Evolutionary conservation across 495 filamentous ascomycete species (phyloP).

Genomic region (Aspergillus diversus): DNA sequence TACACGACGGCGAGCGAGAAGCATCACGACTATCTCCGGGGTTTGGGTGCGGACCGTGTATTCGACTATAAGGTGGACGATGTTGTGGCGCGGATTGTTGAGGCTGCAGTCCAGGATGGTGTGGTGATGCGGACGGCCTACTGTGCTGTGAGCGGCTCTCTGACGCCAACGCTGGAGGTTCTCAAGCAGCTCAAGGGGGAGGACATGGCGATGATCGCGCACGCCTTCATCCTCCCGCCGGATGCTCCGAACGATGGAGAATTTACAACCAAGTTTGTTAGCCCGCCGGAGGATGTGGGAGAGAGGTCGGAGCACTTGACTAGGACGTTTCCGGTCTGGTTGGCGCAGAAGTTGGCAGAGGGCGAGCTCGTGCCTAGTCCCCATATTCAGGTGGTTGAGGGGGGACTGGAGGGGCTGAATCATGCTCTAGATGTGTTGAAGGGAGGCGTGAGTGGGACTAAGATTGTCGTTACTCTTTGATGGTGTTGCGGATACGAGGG

Average conservation of each 20-base stretch:
- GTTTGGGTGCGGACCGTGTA: conserved; percentile 44
- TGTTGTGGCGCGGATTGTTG: conserved; percentile 44
- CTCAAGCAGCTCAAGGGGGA: conserved; percentile 36
- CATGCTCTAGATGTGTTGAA: conserved; percentile 17
- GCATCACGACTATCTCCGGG: conserved; percentile 48
- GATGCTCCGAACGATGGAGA: conserved; percentile 32
- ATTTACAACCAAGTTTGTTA: conserved; percentile 35
- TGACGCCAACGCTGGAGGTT: conserved; percentile 30
- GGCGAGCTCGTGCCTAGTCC: conserved; percentile 17
- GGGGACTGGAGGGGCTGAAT: conserved; percentile 18
- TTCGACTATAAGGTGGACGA: conserved; percentile 48
- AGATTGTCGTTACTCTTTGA: background rate
- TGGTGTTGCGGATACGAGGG: background rate
- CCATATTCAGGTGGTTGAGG: conserved; percentile 3
- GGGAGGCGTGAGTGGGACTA: conserved; percentile 15
- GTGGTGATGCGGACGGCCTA: conserved; percentile 36
- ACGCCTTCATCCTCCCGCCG: conserved; percentile 30
- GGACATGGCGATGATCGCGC: conserved; percentile 32
- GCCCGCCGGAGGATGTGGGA: conserved; percentile 28
- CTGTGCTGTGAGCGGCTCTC: conserved; percentile 27
- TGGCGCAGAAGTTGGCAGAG: conserved; percentile 28
- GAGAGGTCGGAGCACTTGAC: conserved; percentile 31
- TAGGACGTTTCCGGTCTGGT: conserved; percentile 43
- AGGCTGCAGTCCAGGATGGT: conserved; percentile 37
- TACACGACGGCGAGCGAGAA: conserved; percentile 49